A percentile compares a stretch with the other conserved stretches of the same genome.
Evolutionary conservation across 441 rosid genomes (phyloP).

Genomic region (Rhodomyrtus psidioides): DNA sequence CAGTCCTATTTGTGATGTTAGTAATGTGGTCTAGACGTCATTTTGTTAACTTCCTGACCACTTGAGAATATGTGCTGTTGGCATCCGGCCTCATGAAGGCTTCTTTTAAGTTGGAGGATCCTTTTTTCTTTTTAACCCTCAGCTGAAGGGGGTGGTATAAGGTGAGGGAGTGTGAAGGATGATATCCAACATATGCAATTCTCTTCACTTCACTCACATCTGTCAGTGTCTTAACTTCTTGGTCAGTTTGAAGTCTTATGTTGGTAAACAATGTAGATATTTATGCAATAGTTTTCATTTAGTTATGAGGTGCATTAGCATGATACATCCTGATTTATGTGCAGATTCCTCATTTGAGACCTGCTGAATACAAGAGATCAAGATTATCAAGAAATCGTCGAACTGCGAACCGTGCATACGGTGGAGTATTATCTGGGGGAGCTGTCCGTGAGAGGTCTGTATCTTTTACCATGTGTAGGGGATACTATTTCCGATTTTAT

Average conservation of each 20-base stretch:
- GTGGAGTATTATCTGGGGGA: constrained; percentile 1
- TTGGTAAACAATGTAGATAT: background rate
- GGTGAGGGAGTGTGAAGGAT: background rate
- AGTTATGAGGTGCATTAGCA: background rate
- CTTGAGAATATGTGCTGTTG: background rate
- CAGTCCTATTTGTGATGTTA: background rate
- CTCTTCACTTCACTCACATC: background rate
- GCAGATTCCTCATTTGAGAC: constrained; percentile 3
- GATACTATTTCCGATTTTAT: background rate
- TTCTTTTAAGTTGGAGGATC: background rate
- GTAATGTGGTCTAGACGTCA: background rate
- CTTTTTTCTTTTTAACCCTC: background rate
- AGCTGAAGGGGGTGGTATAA: background rate
- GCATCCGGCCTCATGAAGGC: background rate
- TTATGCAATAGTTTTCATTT: background rate
- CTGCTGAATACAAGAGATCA: background rate
- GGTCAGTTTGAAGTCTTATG: background rate
- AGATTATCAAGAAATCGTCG: background rate
- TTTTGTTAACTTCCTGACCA: background rate
- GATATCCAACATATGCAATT: background rate
- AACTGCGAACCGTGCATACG: background rate
- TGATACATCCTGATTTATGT: background rate
- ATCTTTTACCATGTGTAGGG: background rate
- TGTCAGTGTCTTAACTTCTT: background rate
- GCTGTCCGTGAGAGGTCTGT: constrained; percentile 2